Conservation (phyloP, 1,284 basidiomycete genomes). For the Rugosomyces carneus region DNA sequence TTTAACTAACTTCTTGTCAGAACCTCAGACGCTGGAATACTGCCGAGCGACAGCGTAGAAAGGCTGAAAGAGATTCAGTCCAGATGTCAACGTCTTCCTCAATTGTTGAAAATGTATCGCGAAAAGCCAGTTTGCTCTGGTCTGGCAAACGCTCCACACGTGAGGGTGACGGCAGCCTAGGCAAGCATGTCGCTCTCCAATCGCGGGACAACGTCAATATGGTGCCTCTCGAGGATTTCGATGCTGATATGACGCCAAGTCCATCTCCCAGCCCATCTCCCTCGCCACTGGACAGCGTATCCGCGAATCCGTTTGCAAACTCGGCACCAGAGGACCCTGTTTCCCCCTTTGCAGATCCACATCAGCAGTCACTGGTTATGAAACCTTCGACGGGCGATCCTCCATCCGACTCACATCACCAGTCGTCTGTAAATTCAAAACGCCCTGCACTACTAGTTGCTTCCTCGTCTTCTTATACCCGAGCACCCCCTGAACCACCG, state of each 20-base stretch:
- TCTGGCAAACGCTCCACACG: slow-evolving; percentile 27
- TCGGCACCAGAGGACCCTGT: slow-evolving; percentile 30
- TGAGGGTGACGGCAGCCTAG: slow-evolving; percentile 30
- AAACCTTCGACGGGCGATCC: slow-evolving; percentile 7
- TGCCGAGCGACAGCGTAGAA: slow-evolving; percentile 63
- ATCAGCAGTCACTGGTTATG: slow-evolving; percentile 14
- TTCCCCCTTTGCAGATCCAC: slow-evolving; percentile 46
- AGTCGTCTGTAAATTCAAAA: slow-evolving; percentile 1
- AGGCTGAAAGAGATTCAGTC: slow-evolving; percentile 49
- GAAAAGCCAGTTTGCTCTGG: slow-evolving; percentile 51
- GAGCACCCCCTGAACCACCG: slow-evolving; percentile 35
- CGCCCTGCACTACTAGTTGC: slow-evolving; percentile 3
- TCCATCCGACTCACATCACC: slow-evolving; percentile 1
- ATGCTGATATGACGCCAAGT: slow-evolving; percentile 29
- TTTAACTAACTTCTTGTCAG: slow-evolving; percentile 28
- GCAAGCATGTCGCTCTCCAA: slow-evolving; percentile 37
- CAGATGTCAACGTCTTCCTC: slow-evolving; percentile 31
- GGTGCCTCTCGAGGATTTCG: slow-evolving; percentile 48
- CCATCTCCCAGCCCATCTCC: slow-evolving; percentile 22
- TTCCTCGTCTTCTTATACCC: slow-evolving; percentile 15
- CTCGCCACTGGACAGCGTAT: slow-evolving; percentile 32
- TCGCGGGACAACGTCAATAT: slow-evolving; percentile 44
- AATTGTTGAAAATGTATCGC: slow-evolving; percentile 47
- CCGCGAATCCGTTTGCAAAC: slow-evolving; percentile 42
- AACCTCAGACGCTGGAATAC: slow-evolving; percentile 70